Evolutionary conservation across 495 filamentous ascomycete species (phyloP).

Genomic region (Xylaria bambusicola): DNA sequence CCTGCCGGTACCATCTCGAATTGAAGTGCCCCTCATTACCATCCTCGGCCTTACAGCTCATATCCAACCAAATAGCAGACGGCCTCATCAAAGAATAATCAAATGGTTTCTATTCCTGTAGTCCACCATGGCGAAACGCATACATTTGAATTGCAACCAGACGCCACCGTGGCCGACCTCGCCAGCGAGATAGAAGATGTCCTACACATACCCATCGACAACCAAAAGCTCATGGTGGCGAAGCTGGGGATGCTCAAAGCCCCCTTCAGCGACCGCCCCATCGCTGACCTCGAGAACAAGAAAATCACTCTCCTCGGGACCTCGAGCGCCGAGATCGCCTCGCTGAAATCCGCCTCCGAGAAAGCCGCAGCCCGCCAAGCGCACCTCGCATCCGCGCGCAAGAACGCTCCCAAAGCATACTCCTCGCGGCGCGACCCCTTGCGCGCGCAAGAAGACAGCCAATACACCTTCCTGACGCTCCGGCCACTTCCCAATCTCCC

Average conservation of each 20-base stretch:
- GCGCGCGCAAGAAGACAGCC: constrained; percentile 50
- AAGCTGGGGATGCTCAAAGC: constrained; percentile 68
- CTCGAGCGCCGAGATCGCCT: constrained; percentile 52
- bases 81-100: not conserved
- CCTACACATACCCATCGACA: constrained; percentile 63
- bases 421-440: constrained; percentile 21
- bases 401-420: constrained; percentile 32
- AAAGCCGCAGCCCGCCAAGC: constrained; percentile 42
- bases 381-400: constrained; percentile 40
- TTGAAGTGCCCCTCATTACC: no score
- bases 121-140: constrained; percentile 57
- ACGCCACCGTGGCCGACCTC: constrained; percentile 64
- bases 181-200: constrained; percentile 50
- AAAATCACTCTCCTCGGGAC: constrained; percentile 67
- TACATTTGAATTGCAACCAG: constrained; percentile 43
- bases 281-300: constrained; percentile 55
- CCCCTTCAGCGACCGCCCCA: constrained; percentile 43
- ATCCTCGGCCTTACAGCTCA: no score
- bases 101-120: constrained; percentile 49
- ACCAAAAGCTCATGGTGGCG: constrained; percentile 76
- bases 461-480: constrained; percentile 80
- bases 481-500: constrained; percentile 80
- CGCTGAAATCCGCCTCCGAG: constrained; percentile 45
- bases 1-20: constrained; percentile 5
- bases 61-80: not conserved